Percentiles rank a stretch among this genome's conserved stretches.
Evolutionary conservation across 192 early-diverging fungal species (phyloP).

Genomic region (Coemansia sp.): DNA sequence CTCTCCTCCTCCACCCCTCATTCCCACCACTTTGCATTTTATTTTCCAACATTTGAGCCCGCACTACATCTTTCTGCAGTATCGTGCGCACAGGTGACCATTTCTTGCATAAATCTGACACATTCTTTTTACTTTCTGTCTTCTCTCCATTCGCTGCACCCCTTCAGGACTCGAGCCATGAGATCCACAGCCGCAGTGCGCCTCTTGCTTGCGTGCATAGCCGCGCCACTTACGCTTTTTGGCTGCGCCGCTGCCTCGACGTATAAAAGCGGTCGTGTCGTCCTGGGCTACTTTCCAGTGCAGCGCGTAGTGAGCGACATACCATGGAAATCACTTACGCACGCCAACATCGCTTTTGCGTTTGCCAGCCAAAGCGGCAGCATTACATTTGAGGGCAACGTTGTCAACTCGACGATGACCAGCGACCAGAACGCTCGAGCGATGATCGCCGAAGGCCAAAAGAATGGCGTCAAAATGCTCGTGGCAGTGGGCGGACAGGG

Average conservation of each 20-base stretch:
- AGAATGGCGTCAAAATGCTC: slow-evolving; percentile 57
- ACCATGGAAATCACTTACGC: slow-evolving; percentile 57
- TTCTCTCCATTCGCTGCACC: not conserved
- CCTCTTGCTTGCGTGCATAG: not conserved
- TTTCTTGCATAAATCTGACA: not conserved
- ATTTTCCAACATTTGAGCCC: not conserved
- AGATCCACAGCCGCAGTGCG: not conserved
- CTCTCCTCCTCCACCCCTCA: not conserved
- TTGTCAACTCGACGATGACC: slow-evolving; percentile 53
- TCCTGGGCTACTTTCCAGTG: slow-evolving; percentile 51
- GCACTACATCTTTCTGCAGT: not conserved
- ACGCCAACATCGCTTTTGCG: slow-evolving; percentile 66
- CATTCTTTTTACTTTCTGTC: not conserved
- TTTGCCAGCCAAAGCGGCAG: slow-evolving; percentile 33
- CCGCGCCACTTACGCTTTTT: not conserved
- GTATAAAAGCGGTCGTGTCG: slow-evolving; percentile 40
- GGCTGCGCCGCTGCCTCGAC: slow-evolving; percentile 6
- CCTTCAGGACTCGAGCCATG: not conserved
- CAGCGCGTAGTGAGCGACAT: slow-evolving; percentile 43
- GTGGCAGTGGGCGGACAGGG: slow-evolving; percentile 74
- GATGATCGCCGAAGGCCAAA: slow-evolving; percentile 37
- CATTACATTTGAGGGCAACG: slow-evolving; percentile 40
- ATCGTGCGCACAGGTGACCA: not conserved
- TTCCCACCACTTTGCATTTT: not conserved
- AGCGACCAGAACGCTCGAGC: slow-evolving; percentile 36